Conservation (phyloP, 495 filamentous ascomycete genomes). For the Penicillium chermesinum region DNA sequence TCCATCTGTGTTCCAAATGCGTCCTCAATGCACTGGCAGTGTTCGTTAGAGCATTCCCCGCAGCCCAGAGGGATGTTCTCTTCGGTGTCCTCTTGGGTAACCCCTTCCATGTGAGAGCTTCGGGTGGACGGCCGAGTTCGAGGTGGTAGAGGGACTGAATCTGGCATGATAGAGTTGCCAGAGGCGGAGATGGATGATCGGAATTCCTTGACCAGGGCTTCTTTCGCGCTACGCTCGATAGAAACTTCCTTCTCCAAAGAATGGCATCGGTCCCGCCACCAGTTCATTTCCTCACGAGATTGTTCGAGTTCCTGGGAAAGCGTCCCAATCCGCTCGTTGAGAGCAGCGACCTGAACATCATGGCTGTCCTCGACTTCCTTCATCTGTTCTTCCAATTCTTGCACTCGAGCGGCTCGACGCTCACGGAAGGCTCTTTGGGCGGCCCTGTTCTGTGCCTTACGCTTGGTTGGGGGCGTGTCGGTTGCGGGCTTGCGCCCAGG, state of each 20-base stretch:
- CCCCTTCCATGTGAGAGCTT: constrained; percentile 22
- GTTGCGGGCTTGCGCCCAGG: constrained; percentile 91
- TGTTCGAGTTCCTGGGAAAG: constrained; percentile 51
- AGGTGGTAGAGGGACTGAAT: constrained; percentile 32
- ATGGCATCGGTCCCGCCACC: constrained; percentile 47
- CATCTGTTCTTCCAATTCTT: constrained; percentile 79
- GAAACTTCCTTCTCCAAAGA: constrained; percentile 44
- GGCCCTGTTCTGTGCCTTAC: constrained; percentile 90
- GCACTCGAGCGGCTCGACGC: constrained; percentile 73
- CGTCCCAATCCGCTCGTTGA: constrained; percentile 43
- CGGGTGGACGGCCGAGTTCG: constrained; percentile 19
- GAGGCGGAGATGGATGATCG: constrained; percentile 27
- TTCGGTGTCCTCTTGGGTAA: constrained; percentile 15
- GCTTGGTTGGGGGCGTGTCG: constrained; percentile 84
- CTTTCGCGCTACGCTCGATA: constrained; percentile 40
- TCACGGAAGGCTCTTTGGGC: constrained; percentile 91
- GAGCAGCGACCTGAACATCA: constrained; percentile 35
- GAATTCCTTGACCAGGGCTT: constrained; percentile 39
- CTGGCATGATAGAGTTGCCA: constrained; percentile 20
- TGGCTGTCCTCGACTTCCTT: constrained; percentile 57
- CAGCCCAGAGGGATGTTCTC: constrained; percentile 51
- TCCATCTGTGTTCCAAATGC: constrained; percentile 44
- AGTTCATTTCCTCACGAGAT: constrained; percentile 39
- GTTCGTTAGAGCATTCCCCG: constrained; percentile 53
- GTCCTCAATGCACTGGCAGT: constrained; percentile 71